phyloP scores from a whole-genome alignment of 1,139 yeast genomes.

The Hemisphaericaspora xylanilytica region DNA sequence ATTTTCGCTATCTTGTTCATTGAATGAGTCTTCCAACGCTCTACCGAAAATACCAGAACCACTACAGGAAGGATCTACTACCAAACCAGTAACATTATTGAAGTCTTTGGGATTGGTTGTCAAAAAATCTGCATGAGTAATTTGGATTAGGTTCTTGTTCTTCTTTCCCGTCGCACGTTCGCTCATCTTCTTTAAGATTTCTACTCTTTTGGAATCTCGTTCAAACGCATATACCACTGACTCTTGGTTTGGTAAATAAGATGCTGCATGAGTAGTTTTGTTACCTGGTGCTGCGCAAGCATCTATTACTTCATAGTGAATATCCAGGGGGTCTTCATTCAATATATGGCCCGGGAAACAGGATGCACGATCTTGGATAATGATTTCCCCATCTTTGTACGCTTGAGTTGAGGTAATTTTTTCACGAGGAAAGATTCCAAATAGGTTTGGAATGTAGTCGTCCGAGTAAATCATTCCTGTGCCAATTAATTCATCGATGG shows the following conservation, averaged over 20 bases:
- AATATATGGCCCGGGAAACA: constrained; percentile 92
- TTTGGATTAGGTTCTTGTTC: constrained; percentile 48
- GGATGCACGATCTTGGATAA: constrained; percentile 94
- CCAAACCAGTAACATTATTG: constrained; percentile 67
- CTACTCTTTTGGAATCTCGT: constrained; percentile 70
- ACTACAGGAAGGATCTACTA: constrained; percentile 96
- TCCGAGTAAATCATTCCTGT: constrained; percentile 70
- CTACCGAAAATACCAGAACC: constrained; percentile 97
- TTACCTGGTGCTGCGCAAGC: constrained; percentile 99
- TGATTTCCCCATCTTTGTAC: constrained; percentile 71
- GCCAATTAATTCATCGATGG: constrained; percentile 41
- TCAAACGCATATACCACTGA: constrained; percentile 79
- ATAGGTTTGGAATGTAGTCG: constrained; percentile 66
- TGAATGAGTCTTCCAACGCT: constrained; percentile 49
- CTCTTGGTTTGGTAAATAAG: constrained; percentile 39
- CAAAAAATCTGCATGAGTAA: constrained; percentile 86
- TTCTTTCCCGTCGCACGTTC: constrained; percentile 66
- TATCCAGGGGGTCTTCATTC: constrained; percentile 46
- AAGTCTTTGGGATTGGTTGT: constrained; percentile 59
- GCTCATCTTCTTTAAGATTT: constrained; percentile 75
- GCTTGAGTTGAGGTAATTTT: constrained; percentile 62
- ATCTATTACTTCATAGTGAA: constrained; percentile 66
- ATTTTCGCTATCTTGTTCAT: constrained; percentile 35
- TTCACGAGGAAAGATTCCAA: constrained; percentile 77
- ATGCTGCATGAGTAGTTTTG: constrained; percentile 90